Conservation (phyloP, 495 filamentous ascomycete species). For the Staphylotrichum longicolle region DNA sequence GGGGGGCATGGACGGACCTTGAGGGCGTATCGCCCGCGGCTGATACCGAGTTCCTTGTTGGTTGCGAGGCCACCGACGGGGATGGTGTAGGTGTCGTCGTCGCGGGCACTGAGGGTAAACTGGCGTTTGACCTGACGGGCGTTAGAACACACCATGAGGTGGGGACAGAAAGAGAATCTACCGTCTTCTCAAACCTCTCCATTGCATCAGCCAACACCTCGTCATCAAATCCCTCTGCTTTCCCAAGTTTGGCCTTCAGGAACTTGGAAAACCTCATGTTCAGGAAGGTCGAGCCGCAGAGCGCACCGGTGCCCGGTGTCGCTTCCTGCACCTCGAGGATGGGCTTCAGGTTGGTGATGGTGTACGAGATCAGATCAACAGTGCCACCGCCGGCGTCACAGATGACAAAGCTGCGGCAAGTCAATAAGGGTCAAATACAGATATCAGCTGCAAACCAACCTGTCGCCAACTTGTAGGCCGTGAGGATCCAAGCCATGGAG, state of each 20-base stretch:
- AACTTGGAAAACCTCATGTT: slow-evolving; percentile 49
- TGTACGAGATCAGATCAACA: slow-evolving; percentile 57
- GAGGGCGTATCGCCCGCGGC: slow-evolving; percentile 31
- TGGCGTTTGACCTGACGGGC: slow-evolving; percentile 30
- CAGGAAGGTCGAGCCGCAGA: slow-evolving; percentile 59
- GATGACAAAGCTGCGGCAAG: slow-evolving; percentile 47
- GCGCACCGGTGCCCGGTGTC: slow-evolving; percentile 49
- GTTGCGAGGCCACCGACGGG: slow-evolving; percentile 36
- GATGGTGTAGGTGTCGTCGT: slow-evolving; percentile 35
- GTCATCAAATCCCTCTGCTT: slow-evolving; percentile 37
- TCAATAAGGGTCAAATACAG: not conserved
- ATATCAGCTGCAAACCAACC: not conserved
- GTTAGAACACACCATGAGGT: not conserved
- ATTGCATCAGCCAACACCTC: slow-evolving; percentile 38
- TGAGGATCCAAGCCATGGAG: slow-evolving; percentile 46
- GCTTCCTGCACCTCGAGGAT: slow-evolving; percentile 49
- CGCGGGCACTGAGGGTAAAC: slow-evolving; percentile 26
- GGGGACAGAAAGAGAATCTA: slow-evolving; percentile 10
- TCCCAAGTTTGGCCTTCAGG: slow-evolving; percentile 39
- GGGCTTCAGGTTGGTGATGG: slow-evolving; percentile 50
- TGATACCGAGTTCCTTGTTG: slow-evolving; percentile 32
- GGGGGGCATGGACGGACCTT: slow-evolving; percentile 16
- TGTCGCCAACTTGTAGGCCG: slow-evolving; percentile 44
- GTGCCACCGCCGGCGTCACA: slow-evolving; percentile 61
- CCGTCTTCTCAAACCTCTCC: slow-evolving; percentile 39